Percentiles rank a stretch among this genome's conserved stretches.
phyloP scores from a whole-genome alignment of 176 grass and related monocot genomes.

The Avena atlantica region DNA sequence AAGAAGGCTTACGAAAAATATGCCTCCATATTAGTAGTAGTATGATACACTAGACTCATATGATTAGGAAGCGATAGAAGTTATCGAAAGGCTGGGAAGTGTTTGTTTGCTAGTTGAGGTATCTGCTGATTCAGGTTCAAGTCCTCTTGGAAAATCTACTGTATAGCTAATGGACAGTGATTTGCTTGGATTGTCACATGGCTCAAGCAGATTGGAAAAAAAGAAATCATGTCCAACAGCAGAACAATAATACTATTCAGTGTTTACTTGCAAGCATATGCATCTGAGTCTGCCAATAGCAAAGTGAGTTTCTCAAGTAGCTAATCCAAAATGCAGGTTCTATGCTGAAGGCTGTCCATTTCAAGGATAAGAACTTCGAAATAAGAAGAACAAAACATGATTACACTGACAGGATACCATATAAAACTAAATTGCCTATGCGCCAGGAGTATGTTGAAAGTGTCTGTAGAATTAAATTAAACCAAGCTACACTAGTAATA shows the following conservation, averaged over 20 bases:
- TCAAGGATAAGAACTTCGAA: neutral
- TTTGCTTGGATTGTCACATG: constrained; percentile 18
- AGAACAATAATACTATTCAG: neutral
- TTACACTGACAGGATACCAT: neutral
- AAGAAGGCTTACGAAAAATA: too few relatives aligned
- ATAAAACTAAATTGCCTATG: too few relatives aligned
- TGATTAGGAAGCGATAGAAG: too few relatives aligned
- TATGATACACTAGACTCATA: too few relatives aligned
- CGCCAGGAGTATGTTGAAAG: neutral
- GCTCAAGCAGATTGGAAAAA: neutral
- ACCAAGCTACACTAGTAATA: neutral
- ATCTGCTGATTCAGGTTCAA: too few relatives aligned
- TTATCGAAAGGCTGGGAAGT: too few relatives aligned
- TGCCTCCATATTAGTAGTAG: too few relatives aligned
- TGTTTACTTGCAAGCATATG: neutral
- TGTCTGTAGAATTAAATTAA: constrained; percentile 26
- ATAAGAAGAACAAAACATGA: neutral
- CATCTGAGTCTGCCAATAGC: neutral
- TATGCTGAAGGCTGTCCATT: constrained; percentile 11
- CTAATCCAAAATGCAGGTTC: constrained; percentile 22
- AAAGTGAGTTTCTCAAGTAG: constrained; percentile 5
- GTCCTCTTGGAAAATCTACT: neutral
- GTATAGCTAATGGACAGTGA: neutral
- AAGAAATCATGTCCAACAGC: neutral
- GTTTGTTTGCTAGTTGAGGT: too few relatives aligned